Percentiles rank a stretch among this genome's conserved stretches.
Conservation (phyloP, 495 filamentous ascomycete species). For the Cryomyces minteri region DNA sequence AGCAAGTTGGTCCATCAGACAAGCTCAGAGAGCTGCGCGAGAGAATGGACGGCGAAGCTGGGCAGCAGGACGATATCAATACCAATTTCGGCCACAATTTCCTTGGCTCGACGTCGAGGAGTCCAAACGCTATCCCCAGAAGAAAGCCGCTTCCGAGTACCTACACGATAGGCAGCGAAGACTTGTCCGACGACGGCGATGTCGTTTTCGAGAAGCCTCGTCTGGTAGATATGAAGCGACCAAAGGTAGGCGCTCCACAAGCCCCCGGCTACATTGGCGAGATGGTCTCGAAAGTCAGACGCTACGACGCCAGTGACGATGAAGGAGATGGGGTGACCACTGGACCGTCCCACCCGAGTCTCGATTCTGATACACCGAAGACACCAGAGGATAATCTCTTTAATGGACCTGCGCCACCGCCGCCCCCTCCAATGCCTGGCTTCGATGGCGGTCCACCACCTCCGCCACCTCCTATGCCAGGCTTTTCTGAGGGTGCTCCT, state of each 20-base stretch:
- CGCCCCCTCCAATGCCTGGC: conserved; percentile 24
- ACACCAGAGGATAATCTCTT: conserved; percentile 45
- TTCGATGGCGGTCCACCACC: conserved; percentile 25
- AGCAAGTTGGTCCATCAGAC: conserved; percentile 68
- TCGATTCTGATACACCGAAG: conserved; percentile 50
- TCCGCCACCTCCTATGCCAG: conserved; percentile 25
- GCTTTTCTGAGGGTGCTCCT: conserved; percentile 15
- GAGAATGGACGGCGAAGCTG: conserved; percentile 59
- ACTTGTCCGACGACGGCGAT: conserved; percentile 14
- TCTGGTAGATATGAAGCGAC: conserved; percentile 34
- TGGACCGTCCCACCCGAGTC: conserved; percentile 56
- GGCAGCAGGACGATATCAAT: conserved; percentile 20
- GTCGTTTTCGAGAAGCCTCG: conserved; percentile 23
- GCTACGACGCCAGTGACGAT: conserved; percentile 52
- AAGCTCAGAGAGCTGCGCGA: conserved; percentile 80
- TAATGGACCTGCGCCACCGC: conserved; percentile 26
- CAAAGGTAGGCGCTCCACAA: conserved; percentile 55
- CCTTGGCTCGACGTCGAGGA: conserved; percentile 21
- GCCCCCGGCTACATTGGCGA: conserved; percentile 62
- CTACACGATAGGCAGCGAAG: conserved; percentile 11
- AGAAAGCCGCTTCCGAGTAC: too few relatives aligned
- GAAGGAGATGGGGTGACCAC: conserved; percentile 55
- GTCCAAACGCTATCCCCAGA: background rate
- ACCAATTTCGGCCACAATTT: conserved; percentile 8
- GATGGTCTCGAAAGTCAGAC: conserved; percentile 58